Percentiles rank a stretch among this genome's conserved stretches.
Evolutionary conservation across 1,139 yeast species (phyloP).

Genomic region (Scheffersomyces quercinus): DNA sequence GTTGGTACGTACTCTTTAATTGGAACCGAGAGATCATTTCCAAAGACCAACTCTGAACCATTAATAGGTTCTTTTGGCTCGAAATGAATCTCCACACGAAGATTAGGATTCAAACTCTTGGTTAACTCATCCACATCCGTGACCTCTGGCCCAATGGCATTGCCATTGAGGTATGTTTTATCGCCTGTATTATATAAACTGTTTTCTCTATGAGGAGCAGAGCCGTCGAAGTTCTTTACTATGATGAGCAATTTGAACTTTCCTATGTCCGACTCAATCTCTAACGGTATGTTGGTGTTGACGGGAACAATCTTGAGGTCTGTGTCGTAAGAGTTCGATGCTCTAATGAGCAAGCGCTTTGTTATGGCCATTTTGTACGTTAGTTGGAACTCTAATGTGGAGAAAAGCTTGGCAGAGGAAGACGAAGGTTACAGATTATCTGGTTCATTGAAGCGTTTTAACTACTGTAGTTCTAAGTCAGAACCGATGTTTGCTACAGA

Average conservation of each 20-base stretch:
- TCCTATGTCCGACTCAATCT: slow-evolving; percentile 41
- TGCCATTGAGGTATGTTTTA: slow-evolving; percentile 27
- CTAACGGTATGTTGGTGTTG: slow-evolving; percentile 39
- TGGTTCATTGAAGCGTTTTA: too few relatives aligned
- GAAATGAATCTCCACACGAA: slow-evolving; percentile 38
- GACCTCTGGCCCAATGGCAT: slow-evolving; percentile 13
- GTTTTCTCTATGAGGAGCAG: slow-evolving; percentile 35
- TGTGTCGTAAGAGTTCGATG: slow-evolving; percentile 29
- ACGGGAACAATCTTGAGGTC: slow-evolving; percentile 42
- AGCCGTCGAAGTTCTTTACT: slow-evolving; percentile 49
- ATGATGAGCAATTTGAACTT: slow-evolving; percentile 37
- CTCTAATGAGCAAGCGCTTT: slow-evolving; percentile 39
- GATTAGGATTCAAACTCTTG: slow-evolving; percentile 23
- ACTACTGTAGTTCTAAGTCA: too few relatives aligned
- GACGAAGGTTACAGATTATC: too few relatives aligned
- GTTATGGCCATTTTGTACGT: slow-evolving; percentile 14
- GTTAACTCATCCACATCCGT: slow-evolving; percentile 6
- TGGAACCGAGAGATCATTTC: slow-evolving; percentile 67
- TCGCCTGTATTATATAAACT: slow-evolving; percentile 38
- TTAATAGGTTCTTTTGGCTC: slow-evolving; percentile 41
- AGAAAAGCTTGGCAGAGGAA: too few relatives aligned
- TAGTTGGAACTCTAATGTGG: too few relatives aligned
- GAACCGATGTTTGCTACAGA: too few relatives aligned
- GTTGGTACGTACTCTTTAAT: slow-evolving; percentile 61
- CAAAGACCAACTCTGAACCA: slow-evolving; percentile 60